phyloP scores from a whole-genome alignment of 1,284 basidiomycete species.

The Microbotryum intermedium region DNA sequence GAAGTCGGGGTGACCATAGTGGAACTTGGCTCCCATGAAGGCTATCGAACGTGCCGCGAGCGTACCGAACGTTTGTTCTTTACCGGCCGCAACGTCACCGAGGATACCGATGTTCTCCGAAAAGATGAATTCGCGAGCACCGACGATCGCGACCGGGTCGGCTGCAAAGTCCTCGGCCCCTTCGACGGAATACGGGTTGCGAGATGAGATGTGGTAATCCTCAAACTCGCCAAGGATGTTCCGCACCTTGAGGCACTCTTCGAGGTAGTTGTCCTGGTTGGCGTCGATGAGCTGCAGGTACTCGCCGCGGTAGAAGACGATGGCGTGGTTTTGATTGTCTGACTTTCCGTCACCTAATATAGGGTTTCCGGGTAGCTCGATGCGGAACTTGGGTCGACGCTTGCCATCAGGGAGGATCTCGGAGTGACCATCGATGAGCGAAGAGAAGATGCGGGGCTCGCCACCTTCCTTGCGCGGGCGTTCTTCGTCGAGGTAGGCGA shows the following conservation, averaged over 20 bases:
- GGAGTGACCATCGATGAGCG: constrained; percentile 94
- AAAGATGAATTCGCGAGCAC: constrained; percentile 99
- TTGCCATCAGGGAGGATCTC: constrained; percentile 85
- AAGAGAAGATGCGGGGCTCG: constrained; percentile 89
- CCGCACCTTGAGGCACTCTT: constrained; percentile 98
- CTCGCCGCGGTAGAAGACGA: constrained; percentile 98
- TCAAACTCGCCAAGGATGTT: constrained; percentile 98
- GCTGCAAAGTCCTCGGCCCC: constrained; percentile 42
- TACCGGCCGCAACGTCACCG: constrained; percentile 95
- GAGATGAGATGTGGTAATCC: constrained; percentile 73
- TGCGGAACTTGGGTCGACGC: constrained; percentile 91
- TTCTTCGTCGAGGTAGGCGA: constrained; percentile 97
- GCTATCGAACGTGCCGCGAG: constrained; percentile 88
- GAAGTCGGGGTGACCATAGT: constrained; percentile 99
- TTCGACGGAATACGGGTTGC: constrained; percentile 86
- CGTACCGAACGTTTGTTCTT: constrained; percentile 99
- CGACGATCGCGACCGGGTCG: constrained; percentile 90
- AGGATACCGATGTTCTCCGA: constrained; percentile 99
- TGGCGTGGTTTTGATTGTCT: constrained; percentile 99
- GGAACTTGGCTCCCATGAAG: constrained; percentile 96
- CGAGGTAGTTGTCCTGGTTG: constrained; percentile 99
- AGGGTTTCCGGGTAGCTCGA: constrained; percentile 96
- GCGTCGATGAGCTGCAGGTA: constrained; percentile 98
- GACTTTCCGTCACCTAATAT: constrained; percentile 99
- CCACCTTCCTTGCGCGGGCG: constrained; percentile 82